A percentile compares a stretch with the other conserved stretches of the same genome.
Evolutionary conservation across 176 grass and related monocot genomes (phyloP).

Genomic region (Juncus inflexus): DNA sequence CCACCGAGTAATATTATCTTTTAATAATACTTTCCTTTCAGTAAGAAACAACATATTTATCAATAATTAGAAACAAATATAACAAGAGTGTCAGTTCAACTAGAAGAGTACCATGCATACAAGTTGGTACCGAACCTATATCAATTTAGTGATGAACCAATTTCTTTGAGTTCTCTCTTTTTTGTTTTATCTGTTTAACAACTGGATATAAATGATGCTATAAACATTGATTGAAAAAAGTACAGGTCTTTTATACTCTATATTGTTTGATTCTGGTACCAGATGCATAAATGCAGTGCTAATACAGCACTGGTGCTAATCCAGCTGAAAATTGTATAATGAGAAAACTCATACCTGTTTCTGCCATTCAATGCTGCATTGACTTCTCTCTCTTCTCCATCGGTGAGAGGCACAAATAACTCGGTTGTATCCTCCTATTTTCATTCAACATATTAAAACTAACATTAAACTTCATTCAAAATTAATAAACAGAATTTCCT

Average conservation of each 20-base stretch:
- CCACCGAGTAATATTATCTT: background rate
- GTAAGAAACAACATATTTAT: background rate
- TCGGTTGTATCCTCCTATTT: slow-evolving; percentile 17
- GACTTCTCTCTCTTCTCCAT: slow-evolving; percentile 18
- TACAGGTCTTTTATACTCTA: no score
- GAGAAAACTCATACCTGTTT: background rate
- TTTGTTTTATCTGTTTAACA: no score
- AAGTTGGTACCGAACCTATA: no score
- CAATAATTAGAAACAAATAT: background rate
- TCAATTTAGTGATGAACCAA: no score
- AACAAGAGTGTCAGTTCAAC: background rate
- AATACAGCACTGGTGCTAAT: no score
- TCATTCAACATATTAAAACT: slow-evolving; percentile 7
- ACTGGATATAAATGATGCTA: no score
- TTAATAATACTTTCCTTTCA: background rate
- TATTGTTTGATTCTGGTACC: no score
- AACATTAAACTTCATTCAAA: background rate
- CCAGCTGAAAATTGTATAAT: background rate
- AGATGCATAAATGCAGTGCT: no score
- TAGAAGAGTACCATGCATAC: background rate
- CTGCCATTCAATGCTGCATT: slow-evolving; percentile 22
- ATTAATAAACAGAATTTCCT: background rate
- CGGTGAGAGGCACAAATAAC: slow-evolving; percentile 24
- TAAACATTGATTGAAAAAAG: no score
- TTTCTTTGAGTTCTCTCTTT: no score